A percentile compares a stretch with the other conserved stretches of the same genome.
phyloP scores from a whole-genome alignment of 2,329 filamentous ascomycete species.

The Diaporthe eres region DNA sequence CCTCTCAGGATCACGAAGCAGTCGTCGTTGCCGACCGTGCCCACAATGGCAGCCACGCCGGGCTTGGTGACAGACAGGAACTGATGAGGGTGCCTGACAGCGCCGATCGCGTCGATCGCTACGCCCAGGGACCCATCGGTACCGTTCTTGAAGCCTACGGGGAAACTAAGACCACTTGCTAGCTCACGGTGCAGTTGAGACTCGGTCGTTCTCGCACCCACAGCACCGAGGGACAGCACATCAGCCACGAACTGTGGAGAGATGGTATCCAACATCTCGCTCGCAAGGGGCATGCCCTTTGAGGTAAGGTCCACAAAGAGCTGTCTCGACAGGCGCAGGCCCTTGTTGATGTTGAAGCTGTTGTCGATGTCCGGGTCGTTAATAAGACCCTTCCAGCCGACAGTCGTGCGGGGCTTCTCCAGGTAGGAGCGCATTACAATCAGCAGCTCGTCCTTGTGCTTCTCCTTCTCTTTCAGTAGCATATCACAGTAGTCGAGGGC shows the following conservation, averaged over 20 bases:
- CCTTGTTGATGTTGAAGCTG: constrained; percentile 99
- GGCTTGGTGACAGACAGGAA: constrained; percentile 98
- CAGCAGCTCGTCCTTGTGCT: constrained; percentile 89
- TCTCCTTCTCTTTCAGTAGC: constrained; percentile 84
- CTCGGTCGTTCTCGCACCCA: constrained; percentile 97
- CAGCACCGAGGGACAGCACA: constrained; percentile 89
- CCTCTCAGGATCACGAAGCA: constrained; percentile 97
- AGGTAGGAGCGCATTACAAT: constrained; percentile 99
- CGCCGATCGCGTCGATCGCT: constrained; percentile 95
- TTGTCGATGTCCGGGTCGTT: constrained; percentile 99
- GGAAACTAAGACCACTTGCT: constrained; percentile 94
- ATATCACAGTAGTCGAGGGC: constrained; percentile 94
- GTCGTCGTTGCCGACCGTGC: constrained; percentile 94
- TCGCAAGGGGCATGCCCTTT: constrained; percentile 95
- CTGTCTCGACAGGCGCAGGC: constrained; percentile 86
- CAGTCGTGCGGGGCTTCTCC: constrained; percentile 97
- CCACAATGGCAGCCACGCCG: constrained; percentile 93
- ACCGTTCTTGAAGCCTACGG: constrained; percentile 99
- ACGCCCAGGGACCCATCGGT: constrained; percentile 92
- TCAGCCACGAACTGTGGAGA: constrained; percentile 97
- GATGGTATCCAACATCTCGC: constrained; percentile 98
- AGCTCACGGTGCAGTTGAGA: constrained; percentile 95
- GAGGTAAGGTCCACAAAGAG: constrained; percentile 93
- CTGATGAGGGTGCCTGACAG: constrained; percentile 92
- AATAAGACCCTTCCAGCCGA: constrained; percentile 99